Conservation (phyloP, 257 asterid species). For the Solanum boliviense region DNA sequence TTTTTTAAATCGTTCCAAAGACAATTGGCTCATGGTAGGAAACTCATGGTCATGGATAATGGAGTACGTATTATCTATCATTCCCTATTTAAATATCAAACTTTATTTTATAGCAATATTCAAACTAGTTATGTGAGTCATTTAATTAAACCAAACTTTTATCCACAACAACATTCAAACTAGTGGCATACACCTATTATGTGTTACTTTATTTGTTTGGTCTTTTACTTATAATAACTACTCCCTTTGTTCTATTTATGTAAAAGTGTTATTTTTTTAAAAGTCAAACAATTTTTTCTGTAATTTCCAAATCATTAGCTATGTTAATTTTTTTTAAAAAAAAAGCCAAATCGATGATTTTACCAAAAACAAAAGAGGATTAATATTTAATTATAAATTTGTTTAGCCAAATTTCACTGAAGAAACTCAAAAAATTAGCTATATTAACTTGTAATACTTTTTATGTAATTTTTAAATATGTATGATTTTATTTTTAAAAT, state of each 20-base stretch:
- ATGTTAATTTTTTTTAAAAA: too few species aligned
- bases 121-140: too few species aligned
- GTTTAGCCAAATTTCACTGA: too few species aligned
- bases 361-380: too few species aligned
- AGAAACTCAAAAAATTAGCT: too few species aligned
- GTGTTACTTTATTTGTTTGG: not conserved
- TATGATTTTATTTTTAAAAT: too few species aligned
- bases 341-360: too few species aligned
- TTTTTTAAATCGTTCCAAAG: not conserved
- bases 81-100: not conserved
- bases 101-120: not conserved
- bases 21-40: not conserved
- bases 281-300: too few species aligned
- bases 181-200: not conserved
- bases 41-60: not conserved
- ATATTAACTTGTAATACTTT: too few species aligned
- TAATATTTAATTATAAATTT: too few species aligned
- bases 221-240: not conserved
- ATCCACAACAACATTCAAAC: not conserved
- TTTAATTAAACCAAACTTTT: not conserved
- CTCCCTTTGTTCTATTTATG: not conserved
- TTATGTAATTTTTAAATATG: too few species aligned
- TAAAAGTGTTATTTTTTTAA: not conserved
- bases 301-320: too few species aligned
- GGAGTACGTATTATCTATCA: not conserved